Conservation (phyloP, 1,284 basidiomycete species). For the Apiotrichum veenhuisii region DNA sequence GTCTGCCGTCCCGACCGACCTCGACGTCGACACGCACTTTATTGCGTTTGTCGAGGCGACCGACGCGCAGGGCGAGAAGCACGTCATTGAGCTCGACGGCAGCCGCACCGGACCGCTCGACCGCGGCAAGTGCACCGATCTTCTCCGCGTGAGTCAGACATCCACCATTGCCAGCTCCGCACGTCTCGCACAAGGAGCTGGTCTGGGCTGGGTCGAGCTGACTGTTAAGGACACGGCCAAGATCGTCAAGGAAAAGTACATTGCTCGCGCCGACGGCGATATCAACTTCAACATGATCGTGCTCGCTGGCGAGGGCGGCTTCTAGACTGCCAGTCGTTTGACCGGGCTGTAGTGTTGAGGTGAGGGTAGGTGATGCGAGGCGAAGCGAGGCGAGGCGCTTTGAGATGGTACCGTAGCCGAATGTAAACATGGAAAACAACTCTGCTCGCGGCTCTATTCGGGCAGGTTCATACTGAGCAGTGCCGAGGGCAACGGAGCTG, state of each 20-base stretch:
- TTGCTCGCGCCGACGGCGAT: constrained; percentile 50
- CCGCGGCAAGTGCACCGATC: constrained; percentile 59
- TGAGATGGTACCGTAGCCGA: too few relatives aligned
- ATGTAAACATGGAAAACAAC: too few relatives aligned
- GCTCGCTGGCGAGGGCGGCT: constrained; percentile 40
- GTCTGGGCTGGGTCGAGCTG: not conserved
- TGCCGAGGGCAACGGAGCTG: too few relatives aligned
- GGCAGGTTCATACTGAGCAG: too few relatives aligned
- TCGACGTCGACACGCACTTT: constrained; percentile 73
- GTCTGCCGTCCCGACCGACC: constrained; percentile 53
- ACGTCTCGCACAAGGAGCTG: too few relatives aligned
- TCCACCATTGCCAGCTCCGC: not conserved
- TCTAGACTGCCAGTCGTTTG: not conserved
- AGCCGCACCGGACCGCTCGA: constrained; percentile 68
- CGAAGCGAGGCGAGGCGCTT: not conserved
- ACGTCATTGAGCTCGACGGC: constrained; percentile 79
- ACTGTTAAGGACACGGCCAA: constrained; percentile 62
- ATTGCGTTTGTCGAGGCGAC: constrained; percentile 71
- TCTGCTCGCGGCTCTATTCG: too few relatives aligned
- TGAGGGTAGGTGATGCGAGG: not conserved
- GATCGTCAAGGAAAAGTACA: constrained; percentile 63
- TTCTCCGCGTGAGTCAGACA: constrained; percentile 61
- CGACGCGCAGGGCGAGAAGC: constrained; percentile 46
- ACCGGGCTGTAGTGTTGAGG: not conserved
- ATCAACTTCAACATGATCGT: constrained; percentile 50